These are phyloP conservation scores for Pisolithus marmoratus DNA, from an alignment of 768 basidiomycete species.

Conservation along the genomic window DNA sequence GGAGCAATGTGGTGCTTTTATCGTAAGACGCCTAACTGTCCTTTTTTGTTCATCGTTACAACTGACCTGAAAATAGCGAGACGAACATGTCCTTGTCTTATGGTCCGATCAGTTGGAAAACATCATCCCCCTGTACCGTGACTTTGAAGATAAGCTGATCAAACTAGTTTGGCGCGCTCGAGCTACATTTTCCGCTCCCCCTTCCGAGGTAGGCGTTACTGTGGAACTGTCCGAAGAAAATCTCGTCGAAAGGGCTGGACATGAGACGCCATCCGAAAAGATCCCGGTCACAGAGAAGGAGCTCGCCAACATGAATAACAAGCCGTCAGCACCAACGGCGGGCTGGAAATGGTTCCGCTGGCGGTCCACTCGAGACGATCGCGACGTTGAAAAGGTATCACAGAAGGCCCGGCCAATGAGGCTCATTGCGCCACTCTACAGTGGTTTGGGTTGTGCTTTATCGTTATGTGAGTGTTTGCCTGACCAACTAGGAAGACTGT, in stretches of 20 bases:
- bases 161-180: conserved; percentile 70
- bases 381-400: conserved; percentile 50
- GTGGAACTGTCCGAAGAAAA: conserved; percentile 48
- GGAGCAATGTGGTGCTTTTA: conserved; percentile 87
- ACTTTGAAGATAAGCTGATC: conserved; percentile 76
- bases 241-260: conserved; percentile 44
- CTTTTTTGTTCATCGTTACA: not conserved
- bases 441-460: conserved; percentile 62
- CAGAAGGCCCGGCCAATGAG: conserved; percentile 42
- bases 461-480: conserved; percentile 48
- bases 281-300: conserved; percentile 6
- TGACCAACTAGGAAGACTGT: not conserved
- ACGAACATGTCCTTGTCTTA: conserved; percentile 75
- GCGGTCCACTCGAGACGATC: conserved; percentile 39
- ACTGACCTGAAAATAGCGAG: conserved; percentile 43
- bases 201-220: conserved; percentile 38
- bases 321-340: not conserved
- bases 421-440: conserved; percentile 68
- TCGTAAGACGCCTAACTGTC: conserved; percentile 40
- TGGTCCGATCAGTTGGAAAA: conserved; percentile 83
- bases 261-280: conserved; percentile 15
- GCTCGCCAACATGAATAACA: not conserved
- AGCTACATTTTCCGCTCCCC: conserved; percentile 28
- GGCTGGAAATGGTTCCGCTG: conserved; percentile 32
- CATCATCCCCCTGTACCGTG: conserved; percentile 67